Evolutionary conservation across 2,329 filamentous ascomycete genomes (phyloP).

Genomic region (Botrytis tulipae): DNA sequence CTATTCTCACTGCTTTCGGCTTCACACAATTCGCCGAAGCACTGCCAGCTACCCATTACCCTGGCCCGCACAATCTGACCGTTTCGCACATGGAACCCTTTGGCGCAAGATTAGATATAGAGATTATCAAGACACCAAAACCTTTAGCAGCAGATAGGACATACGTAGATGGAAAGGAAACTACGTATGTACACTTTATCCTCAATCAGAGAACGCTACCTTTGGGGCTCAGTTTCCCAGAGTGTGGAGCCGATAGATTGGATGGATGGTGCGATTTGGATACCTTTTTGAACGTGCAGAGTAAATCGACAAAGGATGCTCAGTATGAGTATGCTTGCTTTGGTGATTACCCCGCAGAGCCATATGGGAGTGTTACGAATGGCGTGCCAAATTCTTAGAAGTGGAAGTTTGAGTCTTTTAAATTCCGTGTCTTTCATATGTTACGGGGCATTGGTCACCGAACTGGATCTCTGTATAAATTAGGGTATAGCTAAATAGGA

Average conservation of each 20-base stretch:
- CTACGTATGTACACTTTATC: slow-evolving; percentile 70
- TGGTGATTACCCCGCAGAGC: slow-evolving; percentile 51
- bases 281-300: slow-evolving; percentile 63
- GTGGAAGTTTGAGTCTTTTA: neutral
- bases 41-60: slow-evolving; percentile 55
- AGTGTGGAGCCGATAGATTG: slow-evolving; percentile 59
- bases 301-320: slow-evolving; percentile 56
- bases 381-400: slow-evolving; percentile 39
- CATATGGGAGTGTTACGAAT: slow-evolving; percentile 51
- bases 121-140: slow-evolving; percentile 66
- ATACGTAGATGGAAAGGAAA: slow-evolving; percentile 49
- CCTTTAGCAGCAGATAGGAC: slow-evolving; percentile 57
- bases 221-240: slow-evolving; percentile 61
- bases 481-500: too few species aligned
- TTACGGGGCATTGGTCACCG: too few species aligned
- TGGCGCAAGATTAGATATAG: slow-evolving; percentile 69
- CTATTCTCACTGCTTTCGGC: slow-evolving; percentile 69
- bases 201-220: slow-evolving; percentile 73
- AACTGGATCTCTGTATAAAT: too few species aligned
- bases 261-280: slow-evolving; percentile 77
- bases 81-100: slow-evolving; percentile 70
- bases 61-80: slow-evolving; percentile 59
- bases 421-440: neutral
- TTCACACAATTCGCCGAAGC: slow-evolving; percentile 64
- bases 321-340: slow-evolving; percentile 66